A percentile compares a stretch with the other conserved stretches of the same genome.
Evolutionary conservation across 2,329 filamentous ascomycete species (phyloP).

Genomic region (Ceratocystiopsis minuta): DNA sequence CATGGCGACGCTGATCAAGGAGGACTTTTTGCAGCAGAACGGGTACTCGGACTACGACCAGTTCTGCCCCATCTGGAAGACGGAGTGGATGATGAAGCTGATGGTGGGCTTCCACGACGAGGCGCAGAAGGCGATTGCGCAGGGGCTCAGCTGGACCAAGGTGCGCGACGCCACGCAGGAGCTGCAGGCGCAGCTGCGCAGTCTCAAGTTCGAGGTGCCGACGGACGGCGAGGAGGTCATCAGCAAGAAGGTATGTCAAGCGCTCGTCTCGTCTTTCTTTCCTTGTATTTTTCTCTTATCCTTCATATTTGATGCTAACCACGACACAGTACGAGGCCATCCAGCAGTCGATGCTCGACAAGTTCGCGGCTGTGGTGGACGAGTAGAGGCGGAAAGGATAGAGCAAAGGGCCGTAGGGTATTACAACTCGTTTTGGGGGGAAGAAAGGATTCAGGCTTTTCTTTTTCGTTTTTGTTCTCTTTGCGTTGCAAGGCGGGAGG

Average conservation of each 20-base stretch:
- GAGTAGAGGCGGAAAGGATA: constrained; percentile 37
- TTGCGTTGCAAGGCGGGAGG: not conserved
- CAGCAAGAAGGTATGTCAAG: constrained; percentile 54
- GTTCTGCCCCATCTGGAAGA: constrained; percentile 99
- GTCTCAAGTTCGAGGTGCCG: constrained; percentile 94
- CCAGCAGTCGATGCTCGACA: constrained; percentile 83
- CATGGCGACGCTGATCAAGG: constrained; percentile 80
- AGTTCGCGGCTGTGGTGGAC: constrained; percentile 90
- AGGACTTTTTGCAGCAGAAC: constrained; percentile 98
- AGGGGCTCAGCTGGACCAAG: constrained; percentile 84
- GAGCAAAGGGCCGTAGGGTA: too few species aligned
- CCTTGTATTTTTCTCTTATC: not conserved
- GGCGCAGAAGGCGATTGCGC: constrained; percentile 81
- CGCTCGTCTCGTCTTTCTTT: too few species aligned
- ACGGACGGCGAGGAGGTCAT: constrained; percentile 66
- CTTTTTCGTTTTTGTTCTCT: not conserved
- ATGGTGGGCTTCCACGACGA: constrained; percentile 98
- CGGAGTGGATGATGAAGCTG: constrained; percentile 99
- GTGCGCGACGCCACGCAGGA: constrained; percentile 80
- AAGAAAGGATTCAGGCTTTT: not conserved
- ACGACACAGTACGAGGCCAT: constrained; percentile 66
- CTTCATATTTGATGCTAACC: not conserved
- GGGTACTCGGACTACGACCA: constrained; percentile 98
- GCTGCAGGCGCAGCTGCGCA: constrained; percentile 67
- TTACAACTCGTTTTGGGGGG: not conserved